Conservation (phyloP, 345 rosid genomes). For the Eucalyptus polybractea region DNA sequence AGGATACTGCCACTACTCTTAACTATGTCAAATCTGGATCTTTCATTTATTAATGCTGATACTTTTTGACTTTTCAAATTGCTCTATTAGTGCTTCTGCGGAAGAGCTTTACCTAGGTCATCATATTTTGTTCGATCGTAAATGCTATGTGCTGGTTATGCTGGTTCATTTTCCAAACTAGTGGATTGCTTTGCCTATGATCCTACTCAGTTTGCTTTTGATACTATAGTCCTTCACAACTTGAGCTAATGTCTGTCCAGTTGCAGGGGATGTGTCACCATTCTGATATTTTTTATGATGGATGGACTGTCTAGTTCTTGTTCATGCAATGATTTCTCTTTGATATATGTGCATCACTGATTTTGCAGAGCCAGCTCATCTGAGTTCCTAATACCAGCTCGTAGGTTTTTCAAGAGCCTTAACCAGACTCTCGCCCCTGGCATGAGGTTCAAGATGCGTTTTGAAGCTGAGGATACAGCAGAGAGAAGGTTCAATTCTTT, state of each 20-base stretch:
- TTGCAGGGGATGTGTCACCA: not conserved
- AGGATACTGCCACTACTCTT: not conserved
- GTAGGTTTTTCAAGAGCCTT: slow-evolving; percentile 69
- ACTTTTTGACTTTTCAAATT: not conserved
- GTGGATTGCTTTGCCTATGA: not conserved
- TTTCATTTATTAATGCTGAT: not conserved
- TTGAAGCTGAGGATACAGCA: slow-evolving; percentile 85
- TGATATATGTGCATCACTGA: not conserved
- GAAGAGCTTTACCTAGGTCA: not conserved
- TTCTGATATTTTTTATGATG: not conserved
- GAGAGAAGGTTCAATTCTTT: slow-evolving; percentile 59
- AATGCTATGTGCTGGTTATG: not conserved
- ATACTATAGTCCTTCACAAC: not conserved
- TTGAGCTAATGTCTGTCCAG: not conserved
- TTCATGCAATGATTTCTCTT: not conserved
- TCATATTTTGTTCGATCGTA: not conserved
- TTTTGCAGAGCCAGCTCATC: slow-evolving; percentile 56
- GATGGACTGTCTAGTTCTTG: not conserved
- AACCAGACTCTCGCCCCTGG: slow-evolving; percentile 58
- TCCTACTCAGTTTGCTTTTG: not conserved
- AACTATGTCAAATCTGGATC: not conserved
- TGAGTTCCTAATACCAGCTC: slow-evolving; percentile 56
- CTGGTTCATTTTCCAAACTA: not conserved
- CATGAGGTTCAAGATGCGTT: slow-evolving; percentile 79
- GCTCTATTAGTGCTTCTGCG: not conserved